A percentile compares a stretch with the other conserved stretches of the same genome.
phyloP scores from a whole-genome alignment of 768 basidiomycete genomes.

The Saitozyma sp. region DNA sequence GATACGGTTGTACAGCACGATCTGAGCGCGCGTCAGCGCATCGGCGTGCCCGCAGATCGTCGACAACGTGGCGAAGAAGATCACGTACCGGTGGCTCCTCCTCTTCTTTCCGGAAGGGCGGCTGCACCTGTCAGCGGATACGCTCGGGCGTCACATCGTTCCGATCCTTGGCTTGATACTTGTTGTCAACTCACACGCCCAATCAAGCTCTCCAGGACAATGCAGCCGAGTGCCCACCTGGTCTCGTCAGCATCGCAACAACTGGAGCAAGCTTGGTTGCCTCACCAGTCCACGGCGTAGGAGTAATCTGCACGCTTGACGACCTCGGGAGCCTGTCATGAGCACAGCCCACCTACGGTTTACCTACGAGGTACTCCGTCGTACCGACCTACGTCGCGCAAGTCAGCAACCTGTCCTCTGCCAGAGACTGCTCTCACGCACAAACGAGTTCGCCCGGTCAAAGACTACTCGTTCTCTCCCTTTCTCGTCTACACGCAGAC shows the following conservation, averaged over 20 bases:
- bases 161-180: neutral
- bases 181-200: slow-evolving; percentile 76
- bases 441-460: slow-evolving; percentile 37
- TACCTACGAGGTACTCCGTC: slow-evolving; percentile 44
- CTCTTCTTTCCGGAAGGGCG: slow-evolving; percentile 36
- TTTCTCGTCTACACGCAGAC: slow-evolving; percentile 12
- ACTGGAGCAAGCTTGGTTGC: too few species aligned
- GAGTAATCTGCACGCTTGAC: slow-evolving; percentile 74
- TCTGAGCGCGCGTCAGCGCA: slow-evolving; percentile 15
- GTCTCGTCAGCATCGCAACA: too few species aligned
- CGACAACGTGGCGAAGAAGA: too few species aligned
- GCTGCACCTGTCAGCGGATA: slow-evolving; percentile 10
- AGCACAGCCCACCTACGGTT: neutral
- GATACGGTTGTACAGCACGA: slow-evolving; percentile 62
- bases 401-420: neutral
- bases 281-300: slow-evolving; percentile 85
- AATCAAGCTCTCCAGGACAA: slow-evolving; percentile 95
- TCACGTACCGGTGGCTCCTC: slow-evolving; percentile 29
- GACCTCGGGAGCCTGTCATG: slow-evolving; percentile 78
- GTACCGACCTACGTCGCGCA: slow-evolving; percentile 30
- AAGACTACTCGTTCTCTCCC: slow-evolving; percentile 23
- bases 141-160: neutral
- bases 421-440: slow-evolving; percentile 11
- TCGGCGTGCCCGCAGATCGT: neutral
- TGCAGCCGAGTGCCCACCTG: slow-evolving; percentile 89